phyloP scores from a whole-genome alignment of 208 protist genomes.

The Balamuthia mandrillaris region DNA sequence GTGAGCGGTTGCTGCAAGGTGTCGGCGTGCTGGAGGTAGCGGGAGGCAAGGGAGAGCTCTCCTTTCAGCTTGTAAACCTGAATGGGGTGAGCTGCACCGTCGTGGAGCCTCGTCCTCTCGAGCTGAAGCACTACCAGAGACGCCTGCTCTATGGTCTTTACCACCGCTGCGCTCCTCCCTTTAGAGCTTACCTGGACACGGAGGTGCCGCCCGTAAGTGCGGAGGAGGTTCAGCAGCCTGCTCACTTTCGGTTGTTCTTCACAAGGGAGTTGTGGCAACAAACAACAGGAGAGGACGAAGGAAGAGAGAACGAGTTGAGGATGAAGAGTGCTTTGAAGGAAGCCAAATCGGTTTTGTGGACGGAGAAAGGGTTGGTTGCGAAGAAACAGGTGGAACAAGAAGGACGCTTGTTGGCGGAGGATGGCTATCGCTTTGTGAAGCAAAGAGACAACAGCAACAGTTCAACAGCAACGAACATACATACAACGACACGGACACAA shows the following conservation, averaged over 20 bases:
- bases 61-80: conserved; percentile 17
- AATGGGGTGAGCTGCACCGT: not conserved
- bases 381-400: not conserved
- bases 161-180: too few species aligned
- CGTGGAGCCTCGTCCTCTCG: not conserved
- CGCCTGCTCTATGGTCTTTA: not conserved
- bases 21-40: not conserved
- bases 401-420: too few species aligned
- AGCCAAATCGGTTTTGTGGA: not conserved
- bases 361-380: not conserved
- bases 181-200: too few species aligned
- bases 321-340: not conserved
- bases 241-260: not conserved
- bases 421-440: too few species aligned
- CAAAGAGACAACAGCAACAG: too few species aligned
- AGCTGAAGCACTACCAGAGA: too few species aligned
- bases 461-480: too few species aligned
- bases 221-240: not conserved
- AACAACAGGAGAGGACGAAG: not conserved
- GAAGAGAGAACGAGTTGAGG: not conserved
- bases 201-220: not conserved
- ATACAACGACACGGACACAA: too few species aligned
- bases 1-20: not conserved
- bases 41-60: conserved; percentile 13
- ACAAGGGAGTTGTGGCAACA: not conserved